phyloP scores from a whole-genome alignment of 2,329 filamentous ascomycete genomes.

The Ciborinia camelliae region DNA sequence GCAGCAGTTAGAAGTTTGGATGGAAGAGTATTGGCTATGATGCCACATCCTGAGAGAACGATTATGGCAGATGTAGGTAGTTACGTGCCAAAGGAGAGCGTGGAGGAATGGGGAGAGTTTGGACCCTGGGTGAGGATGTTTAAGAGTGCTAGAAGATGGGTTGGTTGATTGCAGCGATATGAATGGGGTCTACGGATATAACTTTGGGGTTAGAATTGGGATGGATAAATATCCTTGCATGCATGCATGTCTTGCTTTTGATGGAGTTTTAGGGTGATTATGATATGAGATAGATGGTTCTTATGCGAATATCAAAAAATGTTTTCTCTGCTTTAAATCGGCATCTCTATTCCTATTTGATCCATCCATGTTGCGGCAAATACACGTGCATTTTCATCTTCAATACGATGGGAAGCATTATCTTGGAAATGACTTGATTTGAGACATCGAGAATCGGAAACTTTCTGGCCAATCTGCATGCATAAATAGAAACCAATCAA shows the following conservation, averaged over 20 bases:
- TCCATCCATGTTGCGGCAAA: not conserved
- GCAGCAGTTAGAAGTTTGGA: slow-evolving; percentile 63
- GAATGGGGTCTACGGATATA: slow-evolving; percentile 5
- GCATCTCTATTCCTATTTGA: not conserved
- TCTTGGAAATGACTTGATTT: not conserved
- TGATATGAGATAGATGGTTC: not conserved
- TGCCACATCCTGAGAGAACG: slow-evolving; percentile 73
- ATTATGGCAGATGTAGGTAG: slow-evolving; percentile 65
- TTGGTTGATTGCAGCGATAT: slow-evolving; percentile 35
- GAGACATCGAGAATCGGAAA: not conserved
- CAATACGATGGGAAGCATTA: too few species aligned
- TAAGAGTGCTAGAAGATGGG: slow-evolving; percentile 70
- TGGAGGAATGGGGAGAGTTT: slow-evolving; percentile 63
- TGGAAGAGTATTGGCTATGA: slow-evolving; percentile 66
- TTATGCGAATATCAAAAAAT: not conserved
- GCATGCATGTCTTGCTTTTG: not conserved
- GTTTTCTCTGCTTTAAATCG: not conserved
- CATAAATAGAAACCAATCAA: too few species aligned
- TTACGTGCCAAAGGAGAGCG: slow-evolving; percentile 55
- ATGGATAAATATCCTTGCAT: slow-evolving; percentile 3
- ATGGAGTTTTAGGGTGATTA: slow-evolving; percentile 7
- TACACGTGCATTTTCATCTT: not conserved
- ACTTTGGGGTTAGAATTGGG: slow-evolving; percentile 8
- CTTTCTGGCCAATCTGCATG: too few species aligned
- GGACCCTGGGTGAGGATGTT: slow-evolving; percentile 70